A percentile compares a stretch with the other conserved stretches of the same genome.
phyloP scores from a whole-genome alignment of 2,329 filamentous ascomycete species.

The Pseudocercospora fuligena region DNA sequence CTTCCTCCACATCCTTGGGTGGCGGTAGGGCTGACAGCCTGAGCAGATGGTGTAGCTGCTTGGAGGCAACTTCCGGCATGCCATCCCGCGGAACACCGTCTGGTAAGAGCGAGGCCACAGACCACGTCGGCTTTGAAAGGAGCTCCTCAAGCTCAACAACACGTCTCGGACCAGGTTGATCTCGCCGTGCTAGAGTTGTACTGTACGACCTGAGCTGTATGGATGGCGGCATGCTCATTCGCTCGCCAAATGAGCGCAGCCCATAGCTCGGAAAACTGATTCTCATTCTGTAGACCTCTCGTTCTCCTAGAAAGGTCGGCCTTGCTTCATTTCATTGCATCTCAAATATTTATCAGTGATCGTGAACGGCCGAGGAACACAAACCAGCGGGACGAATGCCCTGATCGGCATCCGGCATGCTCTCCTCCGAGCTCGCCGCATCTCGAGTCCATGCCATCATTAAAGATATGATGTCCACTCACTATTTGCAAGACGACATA shows the following conservation, averaged over 20 bases:
- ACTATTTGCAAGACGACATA: not conserved
- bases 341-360: not conserved
- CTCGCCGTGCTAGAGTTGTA: not conserved
- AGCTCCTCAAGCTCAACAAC: constrained; percentile 43
- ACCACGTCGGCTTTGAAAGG: constrained; percentile 79
- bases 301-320: not conserved
- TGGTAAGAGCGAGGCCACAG: constrained; percentile 75
- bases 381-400: not conserved
- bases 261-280: not conserved
- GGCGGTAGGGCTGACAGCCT: constrained; percentile 85
- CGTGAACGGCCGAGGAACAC: not conserved
- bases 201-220: not conserved
- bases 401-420: not conserved
- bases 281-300: not conserved
- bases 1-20: constrained; percentile 66
- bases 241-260: not conserved
- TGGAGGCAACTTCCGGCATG: constrained; percentile 59
- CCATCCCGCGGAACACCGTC: constrained; percentile 35
- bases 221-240: not conserved
- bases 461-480: not conserved
- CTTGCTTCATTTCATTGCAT: not conserved
- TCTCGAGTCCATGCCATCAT: not conserved
- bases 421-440: constrained; percentile 1
- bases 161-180: not conserved
- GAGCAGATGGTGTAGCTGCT: constrained; percentile 80